Conservation (phyloP, 345 rosid genomes). For the Citrus sp. region DNA sequence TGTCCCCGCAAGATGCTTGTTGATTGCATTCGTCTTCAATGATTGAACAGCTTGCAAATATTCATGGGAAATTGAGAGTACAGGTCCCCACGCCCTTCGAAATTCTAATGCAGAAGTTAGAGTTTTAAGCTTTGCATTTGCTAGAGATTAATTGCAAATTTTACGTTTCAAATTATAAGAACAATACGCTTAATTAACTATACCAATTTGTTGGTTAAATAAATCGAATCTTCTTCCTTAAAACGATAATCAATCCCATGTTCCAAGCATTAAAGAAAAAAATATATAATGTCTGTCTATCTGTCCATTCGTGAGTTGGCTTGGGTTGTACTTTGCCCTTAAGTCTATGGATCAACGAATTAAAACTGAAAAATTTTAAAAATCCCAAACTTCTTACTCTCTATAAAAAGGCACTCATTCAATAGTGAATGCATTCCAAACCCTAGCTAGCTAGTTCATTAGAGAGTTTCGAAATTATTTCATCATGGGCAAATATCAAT, state of each 20-base stretch:
- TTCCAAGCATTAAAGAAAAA: too few species aligned
- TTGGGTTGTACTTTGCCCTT: neutral
- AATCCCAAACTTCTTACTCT: neutral
- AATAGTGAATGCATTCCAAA: neutral
- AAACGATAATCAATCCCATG: neutral
- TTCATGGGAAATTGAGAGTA: too few species aligned
- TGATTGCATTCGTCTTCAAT: too few species aligned
- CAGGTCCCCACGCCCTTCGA: too few species aligned
- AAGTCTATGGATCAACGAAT: slow-evolving; percentile 7
- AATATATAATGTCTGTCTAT: neutral
- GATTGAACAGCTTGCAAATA: too few species aligned
- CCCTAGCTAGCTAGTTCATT: neutral
- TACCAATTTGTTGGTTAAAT: neutral
- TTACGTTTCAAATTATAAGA: neutral
- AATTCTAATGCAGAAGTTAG: too few species aligned
- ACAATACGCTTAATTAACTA: neutral
- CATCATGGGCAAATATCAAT: neutral
- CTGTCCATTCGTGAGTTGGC: neutral
- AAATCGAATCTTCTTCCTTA: neutral
- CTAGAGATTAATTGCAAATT: neutral
- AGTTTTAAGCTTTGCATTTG: too few species aligned
- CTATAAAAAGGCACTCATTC: neutral
- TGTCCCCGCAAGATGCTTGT: too few species aligned
- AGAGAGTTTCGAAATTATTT: neutral
- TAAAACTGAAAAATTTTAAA: neutral